Evolutionary conservation across 1,139 yeast genomes (phyloP).

Genomic region (Suhomyces kunorum): DNA sequence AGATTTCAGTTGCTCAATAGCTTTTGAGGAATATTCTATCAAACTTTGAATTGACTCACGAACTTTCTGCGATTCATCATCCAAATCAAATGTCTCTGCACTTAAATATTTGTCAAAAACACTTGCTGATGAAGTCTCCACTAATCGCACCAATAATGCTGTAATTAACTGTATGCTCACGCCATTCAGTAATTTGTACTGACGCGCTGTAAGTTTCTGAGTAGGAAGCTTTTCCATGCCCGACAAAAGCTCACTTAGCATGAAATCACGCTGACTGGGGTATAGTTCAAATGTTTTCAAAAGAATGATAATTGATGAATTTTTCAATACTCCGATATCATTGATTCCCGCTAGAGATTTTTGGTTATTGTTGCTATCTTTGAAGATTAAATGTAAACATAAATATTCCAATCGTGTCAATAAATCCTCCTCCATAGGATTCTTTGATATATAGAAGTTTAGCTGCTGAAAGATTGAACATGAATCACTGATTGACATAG

Average conservation of each 20-base stretch:
- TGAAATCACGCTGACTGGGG: conserved; percentile 56
- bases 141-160: conserved; percentile 43
- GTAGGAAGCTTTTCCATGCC: conserved; percentile 51
- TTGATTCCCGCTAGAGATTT: conserved; percentile 13
- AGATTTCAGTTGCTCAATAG: not conserved
- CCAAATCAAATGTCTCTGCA: not conserved
- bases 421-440: conserved; percentile 44
- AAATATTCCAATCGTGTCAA: conserved; percentile 56
- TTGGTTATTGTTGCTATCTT: conserved; percentile 25
- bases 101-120: not conserved
- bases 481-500: conserved; percentile 8
- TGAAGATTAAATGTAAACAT: conserved; percentile 40
- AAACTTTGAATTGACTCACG: not conserved
- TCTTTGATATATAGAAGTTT: conserved; percentile 17
- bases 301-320: conserved; percentile 39
- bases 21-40: not conserved
- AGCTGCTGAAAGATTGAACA: conserved; percentile 8
- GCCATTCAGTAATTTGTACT: conserved; percentile 46
- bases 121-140: conserved; percentile 37
- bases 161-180: conserved; percentile 50
- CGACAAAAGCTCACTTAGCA: conserved; percentile 60
- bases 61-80: not conserved
- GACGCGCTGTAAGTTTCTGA: conserved; percentile 44
- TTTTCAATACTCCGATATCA: conserved; percentile 34
- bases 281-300: conserved; percentile 46